Conservation (phyloP, 257 asterid genomes). For the Petunia secreta region DNA sequence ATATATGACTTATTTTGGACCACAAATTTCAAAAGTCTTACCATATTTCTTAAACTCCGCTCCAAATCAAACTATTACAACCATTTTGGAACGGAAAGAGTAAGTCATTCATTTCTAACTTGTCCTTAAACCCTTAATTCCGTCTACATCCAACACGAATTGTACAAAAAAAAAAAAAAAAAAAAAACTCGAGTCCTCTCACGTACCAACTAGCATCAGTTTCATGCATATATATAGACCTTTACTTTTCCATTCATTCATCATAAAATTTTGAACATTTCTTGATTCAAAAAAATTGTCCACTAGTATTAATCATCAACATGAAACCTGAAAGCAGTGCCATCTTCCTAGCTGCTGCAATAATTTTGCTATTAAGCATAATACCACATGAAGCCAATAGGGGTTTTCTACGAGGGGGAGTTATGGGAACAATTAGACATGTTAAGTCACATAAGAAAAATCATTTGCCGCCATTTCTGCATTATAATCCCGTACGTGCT, state of each 20-base stretch:
- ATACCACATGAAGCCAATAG: slow-evolving; percentile 10
- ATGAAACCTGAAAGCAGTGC: background rate
- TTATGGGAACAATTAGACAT: background rate
- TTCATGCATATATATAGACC: slow-evolving; percentile 20
- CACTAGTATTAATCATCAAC: background rate
- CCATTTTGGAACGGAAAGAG: no score
- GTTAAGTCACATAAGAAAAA: background rate
- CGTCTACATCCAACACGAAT: slow-evolving; percentile 21
- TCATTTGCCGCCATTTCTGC: background rate
- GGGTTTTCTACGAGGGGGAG: background rate
- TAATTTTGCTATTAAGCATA: slow-evolving; percentile 4
- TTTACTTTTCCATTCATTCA: background rate
- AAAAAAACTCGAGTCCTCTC: background rate
- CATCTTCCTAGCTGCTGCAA: background rate
- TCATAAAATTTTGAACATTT: background rate
- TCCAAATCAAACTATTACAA: no score
- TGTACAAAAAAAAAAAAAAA: background rate
- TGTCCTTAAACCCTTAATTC: background rate
- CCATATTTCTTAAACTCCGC: no score
- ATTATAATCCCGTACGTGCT: background rate
- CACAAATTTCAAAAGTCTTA: no score
- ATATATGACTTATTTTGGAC: no score
- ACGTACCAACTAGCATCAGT: background rate
- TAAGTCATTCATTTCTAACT: slow-evolving; percentile 1
- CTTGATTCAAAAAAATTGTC: background rate